Conservation (phyloP, 1,139 yeast genomes). For the Barnettozyma hawaiiensis region DNA sequence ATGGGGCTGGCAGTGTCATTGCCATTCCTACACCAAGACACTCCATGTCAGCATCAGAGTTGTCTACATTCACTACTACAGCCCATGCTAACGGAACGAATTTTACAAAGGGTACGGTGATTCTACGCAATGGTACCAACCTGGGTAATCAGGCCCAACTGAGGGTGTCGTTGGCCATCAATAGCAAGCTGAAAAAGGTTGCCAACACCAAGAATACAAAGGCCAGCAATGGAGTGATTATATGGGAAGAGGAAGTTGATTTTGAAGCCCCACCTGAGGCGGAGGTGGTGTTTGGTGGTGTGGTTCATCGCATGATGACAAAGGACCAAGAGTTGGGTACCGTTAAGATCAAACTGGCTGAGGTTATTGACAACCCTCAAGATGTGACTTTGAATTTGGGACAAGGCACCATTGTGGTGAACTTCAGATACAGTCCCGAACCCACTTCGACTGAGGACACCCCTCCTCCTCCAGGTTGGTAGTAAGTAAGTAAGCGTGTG, state of each 20-base stretch:
- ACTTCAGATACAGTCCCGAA: slow-evolving; percentile 25
- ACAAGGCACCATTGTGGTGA: slow-evolving; percentile 21
- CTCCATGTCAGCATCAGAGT: slow-evolving; percentile 16
- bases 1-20: not conserved
- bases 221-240: slow-evolving; percentile 40
- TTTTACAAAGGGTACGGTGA: slow-evolving; percentile 41
- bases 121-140: slow-evolving; percentile 37
- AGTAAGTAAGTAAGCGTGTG: too few species aligned
- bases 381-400: slow-evolving; percentile 23
- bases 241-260: slow-evolving; percentile 61
- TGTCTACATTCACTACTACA: slow-evolving; percentile 19
- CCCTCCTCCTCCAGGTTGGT: slow-evolving; percentile 21
- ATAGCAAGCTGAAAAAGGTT: slow-evolving; percentile 51
- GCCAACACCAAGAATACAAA: slow-evolving; percentile 62
- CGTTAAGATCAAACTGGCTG: slow-evolving; percentile 39
- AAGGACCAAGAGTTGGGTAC: slow-evolving; percentile 61
- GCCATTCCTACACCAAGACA: slow-evolving; percentile 12
- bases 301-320: slow-evolving; percentile 71
- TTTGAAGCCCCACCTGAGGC: slow-evolving; percentile 65
- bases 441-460: slow-evolving; percentile 14
- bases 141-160: slow-evolving; percentile 40
- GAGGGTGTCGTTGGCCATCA: slow-evolving; percentile 46
- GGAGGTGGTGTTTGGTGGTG: slow-evolving; percentile 50
- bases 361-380: slow-evolving; percentile 28
- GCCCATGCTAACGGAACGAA: slow-evolving; percentile 17